Percentiles rank a stretch among this genome's conserved stretches.
Evolutionary conservation across 2,329 filamentous ascomycete genomes (phyloP).

Genomic region (Trichoderma sp.): DNA sequence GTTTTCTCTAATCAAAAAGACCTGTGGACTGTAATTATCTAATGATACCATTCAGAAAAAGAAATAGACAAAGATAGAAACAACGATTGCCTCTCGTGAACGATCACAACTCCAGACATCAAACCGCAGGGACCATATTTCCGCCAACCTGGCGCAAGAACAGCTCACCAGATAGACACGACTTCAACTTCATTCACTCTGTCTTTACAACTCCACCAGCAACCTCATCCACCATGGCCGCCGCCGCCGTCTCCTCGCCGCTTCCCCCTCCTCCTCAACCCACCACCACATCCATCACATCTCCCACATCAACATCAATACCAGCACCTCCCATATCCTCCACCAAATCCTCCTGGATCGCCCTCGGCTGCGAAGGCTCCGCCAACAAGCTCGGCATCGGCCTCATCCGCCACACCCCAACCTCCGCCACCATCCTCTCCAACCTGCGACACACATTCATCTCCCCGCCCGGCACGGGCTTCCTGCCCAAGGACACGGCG

Average conservation of each 20-base stretch:
- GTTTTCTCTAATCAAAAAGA: too few species aligned
- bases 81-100: neutral
- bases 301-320: conserved; percentile 1
- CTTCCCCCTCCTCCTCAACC: neutral
- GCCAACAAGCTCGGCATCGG: conserved; percentile 98
- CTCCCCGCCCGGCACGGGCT: conserved; percentile 88
- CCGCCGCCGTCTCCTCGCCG: conserved; percentile 3
- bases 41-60: neutral
- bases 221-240: conserved; percentile 11
- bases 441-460: conserved; percentile 95
- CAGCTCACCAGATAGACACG: neutral
- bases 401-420: conserved; percentile 75
- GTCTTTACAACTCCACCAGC: neutral
- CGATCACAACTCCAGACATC: neutral
- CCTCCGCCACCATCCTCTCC: conserved; percentile 69
- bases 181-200: neutral
- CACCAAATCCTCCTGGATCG: conserved; percentile 45
- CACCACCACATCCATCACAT: neutral
- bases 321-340: neutral
- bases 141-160: neutral
- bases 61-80: neutral
- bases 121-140: neutral
- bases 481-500: conserved; percentile 95
- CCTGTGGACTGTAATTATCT: neutral
- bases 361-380: conserved; percentile 76